Base-by-base conservation (phyloP, 345 rosid species). In the Salix exigua region DNA sequence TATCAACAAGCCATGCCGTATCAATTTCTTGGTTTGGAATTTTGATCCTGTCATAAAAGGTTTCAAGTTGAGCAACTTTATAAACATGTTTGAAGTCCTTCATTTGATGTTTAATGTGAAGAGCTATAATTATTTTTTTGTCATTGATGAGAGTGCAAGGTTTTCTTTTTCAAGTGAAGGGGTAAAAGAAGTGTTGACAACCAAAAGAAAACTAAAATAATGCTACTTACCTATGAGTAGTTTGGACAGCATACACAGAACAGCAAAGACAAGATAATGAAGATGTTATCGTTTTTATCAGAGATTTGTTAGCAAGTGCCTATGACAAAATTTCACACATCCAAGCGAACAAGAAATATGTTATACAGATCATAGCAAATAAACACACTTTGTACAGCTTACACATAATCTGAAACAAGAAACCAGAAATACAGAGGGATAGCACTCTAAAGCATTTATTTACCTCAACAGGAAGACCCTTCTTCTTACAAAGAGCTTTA, bases 401-500 rank as follows among this genome's bases (percentile, higher is more conserved):
- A n/a, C 66, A 48, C 0, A 21, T 14, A 37, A 66, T 18, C 25
- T 65, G 37, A 75, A 35, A 60, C 19, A 2, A 38, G 31, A 42
- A 44, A 30, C 26, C 7, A 74, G 31, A 48, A 48, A 51, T 17
- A 70, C 12, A 6, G 51, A 64, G 18, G 63, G 38, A 18, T 65
- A 50, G 26, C 33, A 37, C 23, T 73, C 28, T 23, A 33, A 80
- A 77, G 65, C 48, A 48, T 10, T 77, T 28, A 61, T 72, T 75
- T 80, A 86, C 99, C 97, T 93, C 98, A 71, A 82, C 89, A 63
- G 75, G 88, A 74, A 90, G 86, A 76, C 99, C 98, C 78, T 90
- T 95, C 88, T 87, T 95, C 87, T 91, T 93, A 89, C 97, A 95
- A 10, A 93, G 90, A 68, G 92, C 92, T 89, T 91, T 91, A 19